These are phyloP conservation scores for Ampelocalamus luodianensis DNA, from an alignment of 176 grass and related monocot genomes.

Conservation along the genomic window DNA sequence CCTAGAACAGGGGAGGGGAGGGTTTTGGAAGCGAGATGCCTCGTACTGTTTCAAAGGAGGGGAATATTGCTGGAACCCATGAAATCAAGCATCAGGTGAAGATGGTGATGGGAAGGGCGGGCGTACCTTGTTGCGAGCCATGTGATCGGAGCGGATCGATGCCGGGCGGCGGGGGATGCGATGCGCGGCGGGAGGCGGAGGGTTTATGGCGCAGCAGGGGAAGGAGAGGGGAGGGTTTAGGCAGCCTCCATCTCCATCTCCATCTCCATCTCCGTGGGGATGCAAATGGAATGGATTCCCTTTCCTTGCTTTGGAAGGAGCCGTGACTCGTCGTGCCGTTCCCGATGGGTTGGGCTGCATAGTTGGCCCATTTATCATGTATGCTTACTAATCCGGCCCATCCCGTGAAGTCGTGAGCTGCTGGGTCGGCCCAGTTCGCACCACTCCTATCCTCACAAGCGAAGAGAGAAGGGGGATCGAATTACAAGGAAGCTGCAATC, in stretches of 20 bases:
- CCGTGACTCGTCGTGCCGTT: too few relatives aligned
- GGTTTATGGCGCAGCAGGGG: not conserved
- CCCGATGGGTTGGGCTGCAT: too few relatives aligned
- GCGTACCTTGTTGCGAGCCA: constrained; percentile 56
- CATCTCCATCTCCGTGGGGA: too few relatives aligned
- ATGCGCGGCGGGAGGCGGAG: not conserved
- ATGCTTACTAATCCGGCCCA: too few relatives aligned
- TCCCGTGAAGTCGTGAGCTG: too few relatives aligned
- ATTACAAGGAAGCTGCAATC: too few relatives aligned
- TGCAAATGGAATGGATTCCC: too few relatives aligned
- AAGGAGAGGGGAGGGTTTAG: not conserved
- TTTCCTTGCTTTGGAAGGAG: too few relatives aligned
- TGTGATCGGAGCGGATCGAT: not conserved
- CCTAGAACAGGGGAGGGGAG: not conserved
- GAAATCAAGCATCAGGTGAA: not conserved
- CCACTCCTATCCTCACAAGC: too few relatives aligned
- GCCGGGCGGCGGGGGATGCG: not conserved
- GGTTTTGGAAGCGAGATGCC: not conserved
- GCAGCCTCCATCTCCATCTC: not conserved
- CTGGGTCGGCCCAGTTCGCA: too few relatives aligned
- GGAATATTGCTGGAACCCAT: not conserved
- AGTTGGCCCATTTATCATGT: too few relatives aligned
- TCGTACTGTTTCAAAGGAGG: not conserved
- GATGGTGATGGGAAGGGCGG: not conserved
- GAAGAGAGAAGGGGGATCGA: too few relatives aligned